Evolutionary conservation across 2,329 filamentous ascomycete species (phyloP), one percentile per base, ranked within the genome.

Genomic region (Nemania diffusa): DNA sequence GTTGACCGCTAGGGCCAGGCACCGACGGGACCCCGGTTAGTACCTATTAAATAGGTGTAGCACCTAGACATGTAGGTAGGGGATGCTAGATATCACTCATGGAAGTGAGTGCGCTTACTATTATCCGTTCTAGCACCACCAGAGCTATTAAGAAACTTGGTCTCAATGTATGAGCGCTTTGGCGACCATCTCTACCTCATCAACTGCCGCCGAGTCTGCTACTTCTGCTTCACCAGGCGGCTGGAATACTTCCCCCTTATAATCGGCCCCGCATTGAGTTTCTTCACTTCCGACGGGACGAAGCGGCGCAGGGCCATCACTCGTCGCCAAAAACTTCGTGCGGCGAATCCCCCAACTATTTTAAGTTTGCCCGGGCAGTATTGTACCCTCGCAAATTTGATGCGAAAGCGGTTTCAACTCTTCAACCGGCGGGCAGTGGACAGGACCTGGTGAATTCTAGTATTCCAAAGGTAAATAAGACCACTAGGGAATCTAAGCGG

Each of bases 111-210:
- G n/a, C n/a, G n/a, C n/a, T n/a, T n/a, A n/a, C n/a, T n/a, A n/a
- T n/a, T n/a, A n/a, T n/a, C n/a, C n/a, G n/a, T n/a, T n/a, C n/a
- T n/a, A n/a, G n/a, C n/a, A n/a, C n/a, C n/a, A n/a, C n/a, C n/a
- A n/a, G n/a, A n/a, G n/a, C n/a, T n/a, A n/a, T n/a, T n/a, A n/a
- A n/a, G n/a, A n/a, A n/a, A n/a, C n/a, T n/a, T n/a, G n/a, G n/a
- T n/a, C n/a, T n/a, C n/a, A n/a, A n/a, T n/a, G n/a, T n/a, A n/a
- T n/a, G n/a, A n/a, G n/a, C 60, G 60, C 20, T 56, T 57, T 50
- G 60, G 60, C 37, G 40, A 57, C 20, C 27, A 63, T 57, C 60
- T 63, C 15, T 63, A 62, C 50, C 58, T 62, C 46, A 29, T 62
- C 58, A 24, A 40, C 48, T 62, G 58, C 50, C 27, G 37, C 17